Evolutionary conservation across 805 yeast species (phyloP).

Genomic region (Monosporozyma siamensis): DNA sequence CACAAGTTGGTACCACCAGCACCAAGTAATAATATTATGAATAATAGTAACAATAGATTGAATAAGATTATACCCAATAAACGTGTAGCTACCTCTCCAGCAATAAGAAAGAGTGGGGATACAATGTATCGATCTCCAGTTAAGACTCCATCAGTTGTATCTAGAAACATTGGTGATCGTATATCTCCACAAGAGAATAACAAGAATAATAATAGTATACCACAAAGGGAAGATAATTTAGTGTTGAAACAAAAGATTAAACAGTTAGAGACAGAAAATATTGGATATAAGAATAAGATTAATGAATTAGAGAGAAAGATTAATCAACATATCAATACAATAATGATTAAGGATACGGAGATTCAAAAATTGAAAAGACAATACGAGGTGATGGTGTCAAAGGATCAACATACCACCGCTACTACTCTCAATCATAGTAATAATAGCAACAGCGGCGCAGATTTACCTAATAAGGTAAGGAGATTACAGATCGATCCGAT

Average conservation of each 20-base stretch:
- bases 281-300: constrained; percentile 12
- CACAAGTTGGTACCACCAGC: constrained; percentile 37
- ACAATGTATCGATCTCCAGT: constrained; percentile 1
- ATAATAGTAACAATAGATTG: not conserved
- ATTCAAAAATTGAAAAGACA: not conserved
- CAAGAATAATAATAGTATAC: not conserved
- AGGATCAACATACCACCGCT: too few species aligned
- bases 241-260: not conserved
- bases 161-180: too few species aligned
- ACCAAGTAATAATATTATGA: not conserved
- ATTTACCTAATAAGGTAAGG: constrained; percentile 1
- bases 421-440: too few species aligned
- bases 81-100: constrained; percentile 63
- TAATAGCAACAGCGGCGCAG: not conserved
- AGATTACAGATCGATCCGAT: not conserved
- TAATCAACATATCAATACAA: not conserved
- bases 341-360: constrained; percentile 1
- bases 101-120: constrained; percentile 15
- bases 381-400: not conserved
- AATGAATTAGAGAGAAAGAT: constrained; percentile 1
- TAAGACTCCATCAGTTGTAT: too few species aligned
- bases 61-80: constrained; percentile 46
- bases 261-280: not conserved
- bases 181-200: too few species aligned
- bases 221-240: too few species aligned